These are phyloP conservation scores for Hortiboletus flavorubellus DNA, from an alignment of 768 basidiomycete species.

Conservation along the genomic window DNA sequence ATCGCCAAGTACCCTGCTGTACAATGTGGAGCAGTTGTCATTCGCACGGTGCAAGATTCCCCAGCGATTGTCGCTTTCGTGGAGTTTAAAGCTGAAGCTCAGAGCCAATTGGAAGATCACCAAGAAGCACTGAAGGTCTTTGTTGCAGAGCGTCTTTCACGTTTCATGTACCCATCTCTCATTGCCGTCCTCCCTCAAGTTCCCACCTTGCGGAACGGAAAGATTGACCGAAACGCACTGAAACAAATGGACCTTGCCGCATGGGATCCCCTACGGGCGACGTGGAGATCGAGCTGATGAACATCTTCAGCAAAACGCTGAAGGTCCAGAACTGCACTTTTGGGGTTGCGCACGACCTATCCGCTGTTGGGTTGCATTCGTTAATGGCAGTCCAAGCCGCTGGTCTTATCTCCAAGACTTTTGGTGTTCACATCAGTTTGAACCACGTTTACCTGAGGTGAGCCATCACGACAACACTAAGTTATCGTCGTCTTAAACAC, in stretches of 20 bases:
- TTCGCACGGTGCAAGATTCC: constrained; percentile 26
- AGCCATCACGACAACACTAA: not conserved
- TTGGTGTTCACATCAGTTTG: constrained; percentile 27
- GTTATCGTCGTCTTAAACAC: not conserved
- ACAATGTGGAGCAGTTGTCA: constrained; percentile 23
- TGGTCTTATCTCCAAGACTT: constrained; percentile 29
- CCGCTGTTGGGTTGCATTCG: constrained; percentile 30
- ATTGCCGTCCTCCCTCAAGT: constrained; percentile 24
- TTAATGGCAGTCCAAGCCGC: constrained; percentile 33
- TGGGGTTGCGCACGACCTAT: constrained; percentile 28
- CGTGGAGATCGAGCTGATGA: constrained; percentile 26
- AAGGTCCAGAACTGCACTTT: constrained; percentile 21
- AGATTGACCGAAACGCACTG: constrained; percentile 29
- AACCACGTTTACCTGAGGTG: constrained; percentile 30
- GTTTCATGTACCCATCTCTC: constrained; percentile 32
- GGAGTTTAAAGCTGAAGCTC: constrained; percentile 17
- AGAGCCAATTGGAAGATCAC: constrained; percentile 17
- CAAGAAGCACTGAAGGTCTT: constrained; percentile 23
- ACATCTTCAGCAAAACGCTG: constrained; percentile 23
- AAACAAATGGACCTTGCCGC: constrained; percentile 25
- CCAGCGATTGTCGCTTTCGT: constrained; percentile 31
- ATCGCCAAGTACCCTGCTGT: constrained; percentile 24
- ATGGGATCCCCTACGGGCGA: constrained; percentile 26
- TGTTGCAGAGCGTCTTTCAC: constrained; percentile 29
- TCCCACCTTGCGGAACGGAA: constrained; percentile 25